These are phyloP conservation scores for Mortierella sp. DNA, from an alignment of 371 early-diverging fungal species.

Conservation along the genomic window DNA sequence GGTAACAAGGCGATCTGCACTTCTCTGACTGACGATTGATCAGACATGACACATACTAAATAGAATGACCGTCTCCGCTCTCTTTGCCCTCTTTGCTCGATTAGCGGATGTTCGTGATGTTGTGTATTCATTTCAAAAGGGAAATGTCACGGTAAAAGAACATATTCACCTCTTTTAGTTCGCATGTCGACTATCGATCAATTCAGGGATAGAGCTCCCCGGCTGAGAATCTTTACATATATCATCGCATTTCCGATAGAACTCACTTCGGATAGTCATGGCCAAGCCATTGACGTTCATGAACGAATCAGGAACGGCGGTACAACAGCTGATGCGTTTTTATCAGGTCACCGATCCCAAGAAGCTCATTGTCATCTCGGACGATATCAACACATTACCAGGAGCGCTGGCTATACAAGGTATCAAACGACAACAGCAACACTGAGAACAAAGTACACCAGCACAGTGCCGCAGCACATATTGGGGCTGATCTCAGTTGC, in stretches of 20 bases:
- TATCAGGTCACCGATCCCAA: conserved; percentile 57
- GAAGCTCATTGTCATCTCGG: conserved; percentile 63
- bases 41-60: neutral
- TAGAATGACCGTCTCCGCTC: too few relatives aligned
- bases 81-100: too few relatives aligned
- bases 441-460: too few relatives aligned
- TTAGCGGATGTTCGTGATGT: conserved; percentile 61
- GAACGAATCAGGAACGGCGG: conserved; percentile 61
- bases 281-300: conserved; percentile 64
- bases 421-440: conserved; percentile 12
- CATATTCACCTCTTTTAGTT: neutral
- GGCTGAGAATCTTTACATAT: too few relatives aligned
- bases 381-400: conserved; percentile 64
- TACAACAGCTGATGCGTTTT: conserved; percentile 55
- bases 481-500: neutral
- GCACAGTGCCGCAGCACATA: too few relatives aligned
- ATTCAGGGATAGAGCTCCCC: too few relatives aligned
- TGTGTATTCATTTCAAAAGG: conserved; percentile 52
- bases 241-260: conserved; percentile 34
- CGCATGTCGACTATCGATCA: too few relatives aligned
- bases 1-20: conserved; percentile 31
- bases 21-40: neutral
- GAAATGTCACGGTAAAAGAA: conserved; percentile 33
- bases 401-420: conserved; percentile 64
- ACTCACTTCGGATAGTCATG: conserved; percentile 60